Evolutionary conservation across 1,139 yeast genomes (phyloP), one percentile per base, ranked within the genome.

Genomic region (Taphrina flavorubra): DNA sequence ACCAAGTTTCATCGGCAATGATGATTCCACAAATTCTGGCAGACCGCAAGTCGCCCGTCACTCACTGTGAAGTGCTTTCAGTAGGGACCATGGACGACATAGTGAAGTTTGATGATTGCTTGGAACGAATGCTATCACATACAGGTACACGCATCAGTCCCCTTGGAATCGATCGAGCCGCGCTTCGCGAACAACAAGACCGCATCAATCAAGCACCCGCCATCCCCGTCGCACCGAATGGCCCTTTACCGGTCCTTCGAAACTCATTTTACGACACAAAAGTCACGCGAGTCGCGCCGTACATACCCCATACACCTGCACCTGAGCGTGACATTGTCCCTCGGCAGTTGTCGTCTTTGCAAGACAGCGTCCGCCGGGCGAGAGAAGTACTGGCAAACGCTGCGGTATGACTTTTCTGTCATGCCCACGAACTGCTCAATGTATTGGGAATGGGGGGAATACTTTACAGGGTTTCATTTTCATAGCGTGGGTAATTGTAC

Each of bases 201-300:
- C 65, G 65, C 58, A 34, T 49, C 6, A 25, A 11, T n/a, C 53
- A 49, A 25, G 14, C 36, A 49, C 36, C 53, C 11, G n/a, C 3
- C 40, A n/a, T 53, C 14, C 44, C 58, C 10, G 20, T 34, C n/a
- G n/a, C 53, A 20, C 13, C 31, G 36, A n/a, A 20, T 11, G 20
- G 2, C 1, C 53, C 14, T 11, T 6, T 18, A 16, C 36, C 57
- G 11, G 31, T 11, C 3, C n/a, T 39, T 36, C 42, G 61, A 16
- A 63, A 39, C 31, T 63, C 67, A 8, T 63, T 63, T 36, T 63
- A 63, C 47, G 67, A 63, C 44, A 14, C 56, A 20, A 53, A 44
- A 36, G 36, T 44, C 8, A 31, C 36, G 51, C 39, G 31, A 25
- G 31, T 18, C 14, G 16, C 42, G 14, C 42, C n/a, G 11, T 11